phyloP scores from a whole-genome alignment of 192 early-diverging fungal species.

The Neocallimastix lanati region DNA sequence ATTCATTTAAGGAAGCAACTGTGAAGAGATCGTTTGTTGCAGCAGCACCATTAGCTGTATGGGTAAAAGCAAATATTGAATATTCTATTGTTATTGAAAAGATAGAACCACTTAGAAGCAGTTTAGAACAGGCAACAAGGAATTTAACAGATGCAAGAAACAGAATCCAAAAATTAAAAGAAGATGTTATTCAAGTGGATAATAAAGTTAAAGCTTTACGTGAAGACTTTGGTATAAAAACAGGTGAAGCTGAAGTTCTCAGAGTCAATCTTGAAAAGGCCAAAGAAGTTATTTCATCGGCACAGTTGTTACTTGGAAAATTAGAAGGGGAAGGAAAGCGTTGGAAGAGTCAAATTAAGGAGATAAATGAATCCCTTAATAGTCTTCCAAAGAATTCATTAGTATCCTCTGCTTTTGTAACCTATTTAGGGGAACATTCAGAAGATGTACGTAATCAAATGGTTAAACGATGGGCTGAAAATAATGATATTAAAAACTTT shows the following conservation, averaged over 20 bases:
- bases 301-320: constrained; percentile 31
- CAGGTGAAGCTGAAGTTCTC: constrained; percentile 33
- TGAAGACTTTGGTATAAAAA: constrained; percentile 27
- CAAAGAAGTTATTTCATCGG: constrained; percentile 15
- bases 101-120: constrained; percentile 27
- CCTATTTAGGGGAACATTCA: constrained; percentile 20
- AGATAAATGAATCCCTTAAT: constrained; percentile 13
- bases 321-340: constrained; percentile 32
- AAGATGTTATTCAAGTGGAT: constrained; percentile 27
- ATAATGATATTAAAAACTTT: constrained; percentile 10
- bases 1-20: constrained; percentile 35
- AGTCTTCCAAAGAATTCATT: constrained; percentile 18
- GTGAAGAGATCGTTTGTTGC: constrained; percentile 31
- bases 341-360: constrained; percentile 24
- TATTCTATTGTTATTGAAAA: constrained; percentile 33
- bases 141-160: constrained; percentile 21
- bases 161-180: constrained; percentile 19
- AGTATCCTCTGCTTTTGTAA: constrained; percentile 23
- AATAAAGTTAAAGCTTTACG: constrained; percentile 20
- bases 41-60: constrained; percentile 36
- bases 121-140: constrained; percentile 18
- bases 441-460: constrained; percentile 19
- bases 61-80: constrained; percentile 43
- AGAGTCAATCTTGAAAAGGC: constrained; percentile 21
- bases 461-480: constrained; percentile 14